These are phyloP conservation scores for Medicago ruthenica DNA, from an alignment of 306 rosid genomes.

Conservation along the genomic window DNA sequence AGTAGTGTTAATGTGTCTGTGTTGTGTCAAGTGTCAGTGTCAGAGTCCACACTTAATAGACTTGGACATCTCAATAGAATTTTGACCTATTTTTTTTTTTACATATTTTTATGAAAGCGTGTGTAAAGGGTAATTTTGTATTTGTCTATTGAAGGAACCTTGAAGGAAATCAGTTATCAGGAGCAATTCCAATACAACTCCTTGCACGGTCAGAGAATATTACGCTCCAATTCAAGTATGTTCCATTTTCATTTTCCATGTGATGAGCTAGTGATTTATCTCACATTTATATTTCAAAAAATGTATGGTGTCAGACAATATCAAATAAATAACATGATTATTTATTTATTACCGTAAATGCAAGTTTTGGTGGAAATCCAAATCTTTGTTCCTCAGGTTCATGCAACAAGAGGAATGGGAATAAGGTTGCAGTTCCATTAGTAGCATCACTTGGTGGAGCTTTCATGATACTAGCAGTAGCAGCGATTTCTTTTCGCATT, in stretches of 20 bases:
- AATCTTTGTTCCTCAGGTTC: constrained; percentile 49
- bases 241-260: constrained; percentile 5
- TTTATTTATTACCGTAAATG: constrained; percentile 30
- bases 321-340: constrained; percentile 11
- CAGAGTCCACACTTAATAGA: too few species aligned
- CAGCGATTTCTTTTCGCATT: constrained; percentile 36
- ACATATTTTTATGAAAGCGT: not conserved
- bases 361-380: constrained; percentile 56
- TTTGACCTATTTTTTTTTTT: not conserved
- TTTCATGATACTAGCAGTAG: constrained; percentile 38
- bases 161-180: constrained; percentile 51
- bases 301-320: not conserved
- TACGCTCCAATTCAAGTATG: constrained; percentile 44
- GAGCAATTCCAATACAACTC: constrained; percentile 47
- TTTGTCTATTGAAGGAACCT: constrained; percentile 42
- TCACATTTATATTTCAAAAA: not conserved
- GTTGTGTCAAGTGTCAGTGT: too few species aligned
- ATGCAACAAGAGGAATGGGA: constrained; percentile 45
- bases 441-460: constrained; percentile 59
- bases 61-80: too few species aligned
- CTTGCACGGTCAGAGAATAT: constrained; percentile 30
- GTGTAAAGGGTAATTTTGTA: not conserved
- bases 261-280: constrained; percentile 18
- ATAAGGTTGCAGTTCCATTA: constrained; percentile 48
- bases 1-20: too few species aligned